A percentile compares a stretch with the other conserved stretches of the same genome.
Conservation (phyloP, 2,329 filamentous ascomycete genomes). For the Diplodia intermedia region DNA sequence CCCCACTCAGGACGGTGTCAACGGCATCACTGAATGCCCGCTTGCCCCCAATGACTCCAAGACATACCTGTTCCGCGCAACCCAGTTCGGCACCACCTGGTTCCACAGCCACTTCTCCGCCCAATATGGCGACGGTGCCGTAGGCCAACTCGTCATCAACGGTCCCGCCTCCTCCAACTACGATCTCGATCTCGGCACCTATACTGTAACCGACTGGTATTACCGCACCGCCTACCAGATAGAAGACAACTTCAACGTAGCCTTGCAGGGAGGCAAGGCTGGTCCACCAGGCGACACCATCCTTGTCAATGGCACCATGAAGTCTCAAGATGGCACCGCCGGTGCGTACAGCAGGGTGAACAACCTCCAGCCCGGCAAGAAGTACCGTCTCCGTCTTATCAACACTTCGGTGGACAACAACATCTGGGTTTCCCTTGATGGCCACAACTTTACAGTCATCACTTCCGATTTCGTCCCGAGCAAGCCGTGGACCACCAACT, state of each 20-base stretch:
- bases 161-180: conserved; percentile 51
- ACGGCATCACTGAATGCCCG: conserved; percentile 68
- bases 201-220: conserved; percentile 69
- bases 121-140: conserved; percentile 53
- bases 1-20: conserved; percentile 54
- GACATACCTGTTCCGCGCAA: conserved; percentile 65
- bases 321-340: conserved; percentile 48
- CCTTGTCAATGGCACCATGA: conserved; percentile 64
- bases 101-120: conserved; percentile 52
- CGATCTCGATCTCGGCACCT: conserved; percentile 65
- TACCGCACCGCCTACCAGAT: conserved; percentile 43
- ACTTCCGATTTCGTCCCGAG: conserved; percentile 44
- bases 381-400: conserved; percentile 64
- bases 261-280: conserved; percentile 41
- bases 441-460: conserved; percentile 44
- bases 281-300: conserved; percentile 53
- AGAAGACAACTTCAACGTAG: conserved; percentile 37
- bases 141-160: conserved; percentile 51
- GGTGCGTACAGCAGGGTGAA: conserved; percentile 43
- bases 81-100: conserved; percentile 53
- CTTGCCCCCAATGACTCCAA: conserved; percentile 65
- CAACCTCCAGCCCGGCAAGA: conserved; percentile 52
- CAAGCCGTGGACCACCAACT: conserved; percentile 43
- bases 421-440: conserved; percentile 42
- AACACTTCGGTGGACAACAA: conserved; percentile 53